Percentiles rank a stretch among this genome's conserved stretches.
Evolutionary conservation across 306 rosid genomes (phyloP).

Genomic region (Herpetospermum pedunculosum): DNA sequence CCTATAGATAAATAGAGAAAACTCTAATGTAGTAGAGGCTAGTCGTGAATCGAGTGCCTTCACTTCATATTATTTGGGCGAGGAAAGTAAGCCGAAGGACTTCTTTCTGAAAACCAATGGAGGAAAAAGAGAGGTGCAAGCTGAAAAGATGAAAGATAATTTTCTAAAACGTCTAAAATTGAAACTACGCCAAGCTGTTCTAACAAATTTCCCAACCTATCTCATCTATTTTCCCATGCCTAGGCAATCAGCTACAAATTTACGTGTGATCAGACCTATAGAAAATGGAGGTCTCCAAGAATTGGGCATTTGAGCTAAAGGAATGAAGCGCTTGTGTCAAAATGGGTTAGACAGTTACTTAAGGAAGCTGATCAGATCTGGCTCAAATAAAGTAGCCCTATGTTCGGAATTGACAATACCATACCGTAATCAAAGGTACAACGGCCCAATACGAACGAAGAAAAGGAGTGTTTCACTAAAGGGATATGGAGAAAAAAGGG

Average conservation of each 20-base stretch:
- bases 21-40: not conserved
- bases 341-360: not conserved
- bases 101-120: not conserved
- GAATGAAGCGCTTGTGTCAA: not conserved
- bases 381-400: too few species aligned
- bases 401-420: too few species aligned
- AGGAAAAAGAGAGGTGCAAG: not conserved
- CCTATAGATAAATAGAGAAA: not conserved
- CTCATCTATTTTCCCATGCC: not conserved
- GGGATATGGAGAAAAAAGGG: too few species aligned
- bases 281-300: not conserved
- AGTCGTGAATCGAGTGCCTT: not conserved
- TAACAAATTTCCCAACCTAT: not conserved
- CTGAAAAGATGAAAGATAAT: not conserved
- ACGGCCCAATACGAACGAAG: not conserved
- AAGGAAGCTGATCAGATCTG: not conserved
- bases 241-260: not conserved
- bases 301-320: not conserved
- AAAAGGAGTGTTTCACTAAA: not conserved
- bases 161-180: not conserved
- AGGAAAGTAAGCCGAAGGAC: not conserved
- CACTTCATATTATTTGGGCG: not conserved
- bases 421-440: too few species aligned
- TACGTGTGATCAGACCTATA: not conserved
- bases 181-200: not conserved